Evolutionary conservation across 257 asterid genomes (phyloP).

Genomic region (Penstemon barbatus): DNA sequence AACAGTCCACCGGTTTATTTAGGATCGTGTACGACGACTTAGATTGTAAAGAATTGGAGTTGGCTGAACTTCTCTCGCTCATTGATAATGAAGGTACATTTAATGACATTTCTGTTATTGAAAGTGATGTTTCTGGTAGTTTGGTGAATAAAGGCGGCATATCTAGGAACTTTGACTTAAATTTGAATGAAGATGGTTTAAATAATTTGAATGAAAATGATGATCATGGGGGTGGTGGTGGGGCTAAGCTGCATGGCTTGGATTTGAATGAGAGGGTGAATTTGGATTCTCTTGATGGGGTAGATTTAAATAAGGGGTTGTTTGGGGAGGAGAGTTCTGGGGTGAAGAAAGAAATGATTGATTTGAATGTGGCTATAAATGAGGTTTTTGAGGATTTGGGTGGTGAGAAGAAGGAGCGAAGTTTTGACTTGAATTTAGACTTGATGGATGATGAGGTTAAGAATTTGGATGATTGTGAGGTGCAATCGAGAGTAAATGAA

Average conservation of each 20-base stretch:
- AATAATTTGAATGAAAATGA: constrained; percentile 23
- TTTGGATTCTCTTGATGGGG: constrained; percentile 37
- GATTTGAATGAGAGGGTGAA: constrained; percentile 53
- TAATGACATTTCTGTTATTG: constrained; percentile 28
- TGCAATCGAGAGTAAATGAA: constrained; percentile 26
- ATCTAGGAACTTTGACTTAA: constrained; percentile 37
- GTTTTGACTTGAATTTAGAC: constrained; percentile 79
- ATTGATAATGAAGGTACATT: constrained; percentile 31
- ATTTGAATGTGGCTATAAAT: constrained; percentile 66
- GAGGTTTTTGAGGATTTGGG: constrained; percentile 37
- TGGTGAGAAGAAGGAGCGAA: constrained; percentile 35
- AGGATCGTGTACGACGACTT: constrained; percentile 69
- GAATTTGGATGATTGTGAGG: constrained; percentile 34
- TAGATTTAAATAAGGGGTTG: constrained; percentile 23
- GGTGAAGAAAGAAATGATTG: constrained; percentile 14
- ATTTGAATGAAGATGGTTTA: constrained; percentile 45
- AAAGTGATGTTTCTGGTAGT: constrained; percentile 29
- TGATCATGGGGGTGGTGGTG: constrained; percentile 27
- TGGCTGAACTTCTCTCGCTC: constrained; percentile 37
- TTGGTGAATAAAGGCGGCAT: constrained; percentile 30
- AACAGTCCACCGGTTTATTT: constrained; percentile 44
- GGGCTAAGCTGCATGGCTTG: constrained; percentile 44
- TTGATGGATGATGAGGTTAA: constrained; percentile 56
- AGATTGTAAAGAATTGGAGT: constrained; percentile 63
- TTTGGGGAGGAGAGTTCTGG: constrained; percentile 25